Conservation (phyloP, 2,329 filamentous ascomycete species). For the Curvularia hawaiiensis region DNA sequence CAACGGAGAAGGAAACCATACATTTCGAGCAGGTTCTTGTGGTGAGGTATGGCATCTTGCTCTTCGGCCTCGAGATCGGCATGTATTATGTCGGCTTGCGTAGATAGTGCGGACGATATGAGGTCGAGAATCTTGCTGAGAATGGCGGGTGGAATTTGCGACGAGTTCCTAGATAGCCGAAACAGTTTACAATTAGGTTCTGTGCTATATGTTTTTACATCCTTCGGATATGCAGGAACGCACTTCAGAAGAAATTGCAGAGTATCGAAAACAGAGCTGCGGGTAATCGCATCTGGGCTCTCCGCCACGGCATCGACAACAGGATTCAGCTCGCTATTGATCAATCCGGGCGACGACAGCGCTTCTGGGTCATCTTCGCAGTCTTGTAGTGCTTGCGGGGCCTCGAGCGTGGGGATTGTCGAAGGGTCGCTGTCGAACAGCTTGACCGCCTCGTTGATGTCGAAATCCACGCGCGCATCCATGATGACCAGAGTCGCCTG, state of each 20-base stretch:
- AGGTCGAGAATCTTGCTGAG: constrained; percentile 94
- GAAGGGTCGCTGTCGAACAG: constrained; percentile 93
- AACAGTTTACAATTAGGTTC: constrained; percentile 67
- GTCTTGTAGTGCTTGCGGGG: constrained; percentile 80
- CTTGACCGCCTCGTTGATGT: constrained; percentile 96
- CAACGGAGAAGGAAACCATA: constrained; percentile 95
- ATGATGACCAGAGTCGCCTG: constrained; percentile 58
- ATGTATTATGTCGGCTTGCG: constrained; percentile 84
- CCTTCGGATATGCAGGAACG: constrained; percentile 62
- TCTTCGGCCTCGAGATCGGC: constrained; percentile 91
- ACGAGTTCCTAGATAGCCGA: constrained; percentile 74
- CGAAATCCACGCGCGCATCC: constrained; percentile 74
- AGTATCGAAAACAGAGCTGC: constrained; percentile 83
- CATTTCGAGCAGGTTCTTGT: constrained; percentile 91
- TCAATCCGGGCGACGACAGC: constrained; percentile 71
- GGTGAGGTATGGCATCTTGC: constrained; percentile 75
- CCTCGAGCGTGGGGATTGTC: constrained; percentile 82
- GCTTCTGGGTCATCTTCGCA: constrained; percentile 91
- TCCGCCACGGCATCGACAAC: constrained; percentile 93
- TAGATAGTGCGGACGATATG: constrained; percentile 81
- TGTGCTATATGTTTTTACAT: constrained; percentile 33
- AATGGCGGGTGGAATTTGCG: constrained; percentile 77
- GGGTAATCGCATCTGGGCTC: constrained; percentile 85
- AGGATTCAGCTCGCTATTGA: constrained; percentile 86
- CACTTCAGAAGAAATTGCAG: constrained; percentile 97